Evolutionary conservation across 1,139 yeast species (phyloP), one percentile per base, ranked within the genome.

Genomic region (Meyerozyma athensensis): DNA sequence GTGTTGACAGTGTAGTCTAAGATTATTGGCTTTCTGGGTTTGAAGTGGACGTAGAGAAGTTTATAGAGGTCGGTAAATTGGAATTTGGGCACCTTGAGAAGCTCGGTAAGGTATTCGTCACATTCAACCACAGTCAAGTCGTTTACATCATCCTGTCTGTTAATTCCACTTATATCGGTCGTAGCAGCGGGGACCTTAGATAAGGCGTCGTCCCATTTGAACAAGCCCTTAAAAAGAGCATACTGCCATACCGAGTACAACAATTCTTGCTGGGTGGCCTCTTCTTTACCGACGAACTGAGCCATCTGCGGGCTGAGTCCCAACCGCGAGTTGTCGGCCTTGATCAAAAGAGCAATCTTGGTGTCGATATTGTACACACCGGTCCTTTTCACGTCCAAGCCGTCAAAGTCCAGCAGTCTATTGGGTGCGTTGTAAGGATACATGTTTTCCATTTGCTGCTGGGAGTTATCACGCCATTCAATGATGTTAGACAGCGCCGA

Each of bases 221-320:
- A 73, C 47, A 87, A 67, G 45, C 81, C 78, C 53, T 85, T 85
- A 60, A 77, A 77, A 52, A 85, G 81, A 38, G 86, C 83, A 57
- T 92, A 92, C 59, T 86, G 92, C 90, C 97, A 92, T 37, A 92
- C 66, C 19, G 81, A 78, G 49, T 81, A 86, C 19, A 92, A 79
- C 30, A 94, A 83, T 41, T 86, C 96, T 42, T 92, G 92, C 56
- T 89, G 89, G 5, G 95, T 81, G 33, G 86, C 81, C 56, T 86
- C 95, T 26, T 71, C 67, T 36, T 79, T 72, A 10, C 97, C 97
- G 18, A 86, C 66, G 36, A 92, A 69, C 34, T 75, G 74, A 3
- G 90, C 69, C 60, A 92, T 71, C 24, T 64, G 63, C 22, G 77
- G 79, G 14, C 81, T 77, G 33, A 89, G 73, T 51, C 72, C 78